A percentile compares a stretch with the other conserved stretches of the same genome.
These are phyloP conservation scores for Penicillium polonicum DNA, from an alignment of 2,329 filamentous ascomycete species.

Conservation along the genomic window DNA sequence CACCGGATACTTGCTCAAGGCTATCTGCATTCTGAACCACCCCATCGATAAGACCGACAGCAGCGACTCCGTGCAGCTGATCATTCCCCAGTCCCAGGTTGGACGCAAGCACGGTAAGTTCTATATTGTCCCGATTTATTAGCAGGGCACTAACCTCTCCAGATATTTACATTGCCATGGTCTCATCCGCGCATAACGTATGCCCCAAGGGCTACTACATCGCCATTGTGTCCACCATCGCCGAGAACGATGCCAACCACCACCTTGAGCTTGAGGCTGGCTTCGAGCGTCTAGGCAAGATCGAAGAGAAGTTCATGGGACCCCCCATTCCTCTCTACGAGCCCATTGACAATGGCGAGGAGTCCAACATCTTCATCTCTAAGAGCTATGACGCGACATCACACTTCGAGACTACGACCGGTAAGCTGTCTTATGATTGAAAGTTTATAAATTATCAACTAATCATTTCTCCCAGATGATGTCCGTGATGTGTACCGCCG, in stretches of 20 bases:
- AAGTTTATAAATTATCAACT: not conserved
- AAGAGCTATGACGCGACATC: slow-evolving; percentile 98
- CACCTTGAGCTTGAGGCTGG: slow-evolving; percentile 92
- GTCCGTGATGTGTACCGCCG: slow-evolving; percentile 90
- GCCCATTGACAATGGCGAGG: slow-evolving; percentile 75
- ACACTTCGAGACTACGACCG: slow-evolving; percentile 89
- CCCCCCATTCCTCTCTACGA: slow-evolving; percentile 91
- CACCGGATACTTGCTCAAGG: slow-evolving; percentile 86
- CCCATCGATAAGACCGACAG: slow-evolving; percentile 87
- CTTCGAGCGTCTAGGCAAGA: slow-evolving; percentile 84
- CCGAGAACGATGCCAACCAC: slow-evolving; percentile 87
- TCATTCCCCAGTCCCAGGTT: slow-evolving; percentile 96
- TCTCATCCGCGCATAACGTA: slow-evolving; percentile 94
- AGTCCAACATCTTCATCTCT: slow-evolving; percentile 93
- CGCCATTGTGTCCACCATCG: slow-evolving; percentile 96
- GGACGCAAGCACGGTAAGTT: slow-evolving; percentile 87
- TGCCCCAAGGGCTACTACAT: slow-evolving; percentile 99
- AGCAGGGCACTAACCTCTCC: slow-evolving; percentile 17
- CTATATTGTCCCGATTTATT: not conserved
- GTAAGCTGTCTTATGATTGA: slow-evolving; percentile 38
- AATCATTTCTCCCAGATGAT: slow-evolving; percentile 62
- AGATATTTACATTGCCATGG: slow-evolving; percentile 97
- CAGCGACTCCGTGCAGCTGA: slow-evolving; percentile 86
- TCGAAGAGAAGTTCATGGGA: slow-evolving; percentile 97
- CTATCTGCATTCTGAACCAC: slow-evolving; percentile 97